phyloP scores from a whole-genome alignment of 2,329 filamentous ascomycete genomes.

The Aspergillus fijiensis region DNA sequence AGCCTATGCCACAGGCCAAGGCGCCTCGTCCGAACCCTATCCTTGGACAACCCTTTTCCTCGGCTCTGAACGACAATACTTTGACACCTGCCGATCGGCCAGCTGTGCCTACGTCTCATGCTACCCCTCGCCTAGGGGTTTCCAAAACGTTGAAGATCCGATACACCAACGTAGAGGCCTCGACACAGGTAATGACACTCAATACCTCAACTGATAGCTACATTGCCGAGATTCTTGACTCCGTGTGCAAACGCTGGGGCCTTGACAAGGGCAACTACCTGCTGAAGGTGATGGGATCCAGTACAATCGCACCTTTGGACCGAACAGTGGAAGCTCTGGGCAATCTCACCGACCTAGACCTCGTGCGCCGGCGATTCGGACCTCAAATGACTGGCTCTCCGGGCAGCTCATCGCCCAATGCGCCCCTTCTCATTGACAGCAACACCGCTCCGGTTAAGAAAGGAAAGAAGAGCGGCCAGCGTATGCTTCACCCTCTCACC shows the following conservation, averaged over 20 bases:
- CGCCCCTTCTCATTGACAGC: constrained; percentile 58
- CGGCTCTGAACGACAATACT: constrained; percentile 46
- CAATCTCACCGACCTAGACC: constrained; percentile 59
- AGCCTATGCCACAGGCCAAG: constrained; percentile 25
- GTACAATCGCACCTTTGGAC: constrained; percentile 63
- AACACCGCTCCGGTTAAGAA: constrained; percentile 41
- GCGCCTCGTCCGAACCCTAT: constrained; percentile 42
- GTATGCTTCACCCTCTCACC: constrained; percentile 47
- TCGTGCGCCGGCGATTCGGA: constrained; percentile 62
- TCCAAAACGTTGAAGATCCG: constrained; percentile 60
- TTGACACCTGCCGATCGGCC: constrained; percentile 49
- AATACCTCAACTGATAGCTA: constrained; percentile 65
- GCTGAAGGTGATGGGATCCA: constrained; percentile 62
- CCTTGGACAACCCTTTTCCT: constrained; percentile 47
- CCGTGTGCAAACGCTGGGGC: constrained; percentile 61
- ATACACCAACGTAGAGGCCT: constrained; percentile 60
- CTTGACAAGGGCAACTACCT: constrained; percentile 65
- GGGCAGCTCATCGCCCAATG: constrained; percentile 62
- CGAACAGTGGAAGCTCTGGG: constrained; percentile 65
- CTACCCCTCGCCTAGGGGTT: constrained; percentile 56
- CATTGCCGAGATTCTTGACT: constrained; percentile 65
- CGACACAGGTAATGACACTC: constrained; percentile 53
- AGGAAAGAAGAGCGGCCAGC: constrained; percentile 41
- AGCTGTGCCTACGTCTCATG: constrained; percentile 44
- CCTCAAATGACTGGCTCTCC: constrained; percentile 59